Evolutionary conservation across 1,284 basidiomycete species (phyloP), one percentile per base, ranked within the genome.

Genomic region (Coniferiporia weirii): DNA sequence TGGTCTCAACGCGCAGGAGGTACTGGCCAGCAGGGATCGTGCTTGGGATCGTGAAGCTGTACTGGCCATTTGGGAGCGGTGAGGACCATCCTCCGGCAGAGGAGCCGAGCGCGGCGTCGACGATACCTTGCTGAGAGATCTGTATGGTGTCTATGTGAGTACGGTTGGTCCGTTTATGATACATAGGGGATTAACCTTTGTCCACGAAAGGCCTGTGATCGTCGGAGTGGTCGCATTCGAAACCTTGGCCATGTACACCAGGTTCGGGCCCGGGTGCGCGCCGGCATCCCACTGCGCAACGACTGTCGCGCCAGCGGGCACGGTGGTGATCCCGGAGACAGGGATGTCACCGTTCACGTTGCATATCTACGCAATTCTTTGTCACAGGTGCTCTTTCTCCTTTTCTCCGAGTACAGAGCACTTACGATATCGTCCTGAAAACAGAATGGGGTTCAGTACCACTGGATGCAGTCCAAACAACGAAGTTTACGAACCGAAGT

Each of bases 21-120:
- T 81, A 82, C 52, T 81, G 71, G 1, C 80, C 80, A 4, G 76
- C 63, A 2, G 72, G 65, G 54, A 82, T 76, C 64, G 79, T 80
- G 27, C 64, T 66, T 0, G 80, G 81, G 59, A 82, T 76, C 0
- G 66, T 75, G 72, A 81, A 80, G 10, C 74, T 74, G 44, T 79
- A 76, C 62, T 80, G 78, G 51, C 81, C 80, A 62, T 80, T 78
- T 49, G 54, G 22, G 5, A 47, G 35, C 32, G 60, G 50, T 13
- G 55, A 53, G 10, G 60, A 61, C 45, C 49, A 47, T 13, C 45
- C 45, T 10, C 45, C 45, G 9, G 45, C 13, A 19, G 9, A 10
- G 69, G 79, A 79, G 13, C 72, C 66, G 58, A 79, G 73, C 61
- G 82, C 64, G 9, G 70, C 71, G 66, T 81, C 79, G 15, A 78